Percentiles rank a stretch among this genome's conserved stretches.
Evolutionary conservation across 768 basidiomycete species (phyloP).

Genomic region (Mrakia gelida): DNA sequence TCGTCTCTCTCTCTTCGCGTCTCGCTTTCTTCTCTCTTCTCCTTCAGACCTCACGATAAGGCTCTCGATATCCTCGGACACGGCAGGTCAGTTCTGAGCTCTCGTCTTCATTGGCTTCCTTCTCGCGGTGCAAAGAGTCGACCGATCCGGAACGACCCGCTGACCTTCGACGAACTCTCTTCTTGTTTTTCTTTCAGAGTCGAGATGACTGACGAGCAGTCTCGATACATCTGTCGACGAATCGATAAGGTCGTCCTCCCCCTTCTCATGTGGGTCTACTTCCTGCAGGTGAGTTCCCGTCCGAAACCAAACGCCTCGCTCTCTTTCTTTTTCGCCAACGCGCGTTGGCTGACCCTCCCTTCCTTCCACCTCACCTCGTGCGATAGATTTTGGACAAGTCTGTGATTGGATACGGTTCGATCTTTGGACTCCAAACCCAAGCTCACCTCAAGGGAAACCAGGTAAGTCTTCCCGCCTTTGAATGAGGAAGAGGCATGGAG

Average conservation of each 20-base stretch:
- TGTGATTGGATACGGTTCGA: conserved; percentile 34
- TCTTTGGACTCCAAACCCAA: conserved; percentile 36
- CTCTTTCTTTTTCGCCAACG: background rate
- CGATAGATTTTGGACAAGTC: conserved; percentile 16
- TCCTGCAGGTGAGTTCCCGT: conserved; percentile 37
- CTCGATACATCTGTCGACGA: conserved; percentile 25
- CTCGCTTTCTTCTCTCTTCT: background rate
- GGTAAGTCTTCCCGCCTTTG: background rate
- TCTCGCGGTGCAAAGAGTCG: too few species aligned
- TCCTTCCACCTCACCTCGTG: conserved; percentile 29
- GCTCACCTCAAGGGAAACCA: conserved; percentile 30
- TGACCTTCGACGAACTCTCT: too few species aligned
- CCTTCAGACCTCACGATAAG: conserved; percentile 2
- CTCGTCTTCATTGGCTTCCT: too few species aligned
- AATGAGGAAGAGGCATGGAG: too few species aligned
- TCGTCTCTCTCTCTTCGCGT: background rate
- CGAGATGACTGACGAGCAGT: conserved; percentile 23
- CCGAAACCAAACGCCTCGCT: background rate
- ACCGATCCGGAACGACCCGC: too few species aligned
- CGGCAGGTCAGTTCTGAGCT: background rate
- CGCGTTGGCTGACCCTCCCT: conserved; percentile 36
- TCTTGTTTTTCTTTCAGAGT: background rate
- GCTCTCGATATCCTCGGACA: conserved; percentile 17
- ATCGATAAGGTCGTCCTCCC: conserved; percentile 31
- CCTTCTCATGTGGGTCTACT: conserved; percentile 40